Evolutionary conservation across 2,329 filamentous ascomycete genomes (phyloP).

Genomic region (Davidsoniella virescens): DNA sequence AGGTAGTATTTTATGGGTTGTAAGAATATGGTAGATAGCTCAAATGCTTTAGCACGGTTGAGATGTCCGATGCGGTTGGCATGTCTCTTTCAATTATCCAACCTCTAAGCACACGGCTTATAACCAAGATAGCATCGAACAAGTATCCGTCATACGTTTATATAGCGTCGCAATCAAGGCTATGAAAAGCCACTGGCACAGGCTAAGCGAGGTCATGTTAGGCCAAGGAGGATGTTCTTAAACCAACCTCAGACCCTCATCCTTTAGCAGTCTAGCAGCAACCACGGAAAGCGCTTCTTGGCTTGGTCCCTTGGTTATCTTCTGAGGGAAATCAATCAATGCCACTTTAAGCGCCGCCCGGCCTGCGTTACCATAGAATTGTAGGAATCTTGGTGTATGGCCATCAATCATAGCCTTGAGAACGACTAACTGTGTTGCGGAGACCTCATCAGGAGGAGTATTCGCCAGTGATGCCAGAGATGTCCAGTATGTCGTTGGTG

Average conservation of each 20-base stretch:
- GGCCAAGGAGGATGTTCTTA: constrained; percentile 14
- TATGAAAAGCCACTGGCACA: too few relatives aligned
- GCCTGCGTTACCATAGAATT: constrained; percentile 65
- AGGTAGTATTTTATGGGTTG: too few relatives aligned
- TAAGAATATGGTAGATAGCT: too few relatives aligned
- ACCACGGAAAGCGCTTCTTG: constrained; percentile 36
- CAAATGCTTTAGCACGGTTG: too few relatives aligned
- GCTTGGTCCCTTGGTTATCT: constrained; percentile 31
- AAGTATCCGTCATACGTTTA: too few relatives aligned
- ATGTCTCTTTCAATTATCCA: too few relatives aligned
- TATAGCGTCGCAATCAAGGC: too few relatives aligned
- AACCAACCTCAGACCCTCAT: constrained; percentile 32
- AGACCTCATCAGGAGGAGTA: constrained; percentile 48
- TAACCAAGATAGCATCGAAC: too few relatives aligned
- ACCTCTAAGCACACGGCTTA: too few relatives aligned
- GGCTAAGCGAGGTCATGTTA: too few relatives aligned
- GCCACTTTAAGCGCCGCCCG: constrained; percentile 54
- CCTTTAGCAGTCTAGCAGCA: constrained; percentile 34
- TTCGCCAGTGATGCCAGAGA: constrained; percentile 62
- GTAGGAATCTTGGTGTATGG: constrained; percentile 58
- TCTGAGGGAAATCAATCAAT: constrained; percentile 55
- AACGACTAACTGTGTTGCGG: constrained; percentile 57
- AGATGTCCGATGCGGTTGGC: too few relatives aligned
- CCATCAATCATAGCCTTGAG: constrained; percentile 56
- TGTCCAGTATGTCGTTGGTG: constrained; percentile 68